phyloP scores from a whole-genome alignment of 192 early-diverging fungal species.

The Coemansia javaensis region DNA sequence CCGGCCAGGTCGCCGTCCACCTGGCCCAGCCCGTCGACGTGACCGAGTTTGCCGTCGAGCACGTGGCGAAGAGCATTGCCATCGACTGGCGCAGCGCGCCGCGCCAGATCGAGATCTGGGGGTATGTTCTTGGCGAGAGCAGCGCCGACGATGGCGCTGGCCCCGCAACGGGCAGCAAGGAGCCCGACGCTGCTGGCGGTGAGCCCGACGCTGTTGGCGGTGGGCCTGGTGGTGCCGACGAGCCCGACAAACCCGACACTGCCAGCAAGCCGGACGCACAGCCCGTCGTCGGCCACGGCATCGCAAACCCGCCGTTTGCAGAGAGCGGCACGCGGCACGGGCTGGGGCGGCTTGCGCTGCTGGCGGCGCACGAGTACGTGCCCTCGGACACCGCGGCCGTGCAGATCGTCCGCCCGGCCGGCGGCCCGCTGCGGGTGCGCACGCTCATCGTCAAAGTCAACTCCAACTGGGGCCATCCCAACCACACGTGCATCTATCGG shows the following conservation, averaged over 20 bases:
- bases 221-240: background rate
- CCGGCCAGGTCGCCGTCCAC: slow-evolving; percentile 60
- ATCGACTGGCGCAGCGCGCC: slow-evolving; percentile 60
- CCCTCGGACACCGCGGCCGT: slow-evolving; percentile 34
- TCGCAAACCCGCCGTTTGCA: slow-evolving; percentile 24
- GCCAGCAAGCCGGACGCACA: too few relatives aligned
- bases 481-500: slow-evolving; percentile 71
- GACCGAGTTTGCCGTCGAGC: slow-evolving; percentile 63
- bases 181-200: too few relatives aligned
- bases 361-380: slow-evolving; percentile 49
- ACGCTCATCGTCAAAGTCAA: slow-evolving; percentile 56
- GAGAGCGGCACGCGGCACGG: slow-evolving; percentile 17
- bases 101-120: slow-evolving; percentile 65
- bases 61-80: slow-evolving; percentile 56
- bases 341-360: slow-evolving; percentile 12
- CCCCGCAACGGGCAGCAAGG: background rate
- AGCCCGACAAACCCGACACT: too few relatives aligned
- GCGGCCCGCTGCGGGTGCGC: slow-evolving; percentile 45
- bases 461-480: slow-evolving; percentile 67
- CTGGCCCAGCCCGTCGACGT: slow-evolving; percentile 56
- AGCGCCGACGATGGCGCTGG: background rate
- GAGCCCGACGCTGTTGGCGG: too few relatives aligned
- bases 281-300: too few relatives aligned
- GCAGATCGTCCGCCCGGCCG: slow-evolving; percentile 45
- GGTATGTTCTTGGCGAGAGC: slow-evolving; percentile 31